Evolutionary conservation across 1,139 yeast species (phyloP).

Genomic region (Candida pseudocylindracea): DNA sequence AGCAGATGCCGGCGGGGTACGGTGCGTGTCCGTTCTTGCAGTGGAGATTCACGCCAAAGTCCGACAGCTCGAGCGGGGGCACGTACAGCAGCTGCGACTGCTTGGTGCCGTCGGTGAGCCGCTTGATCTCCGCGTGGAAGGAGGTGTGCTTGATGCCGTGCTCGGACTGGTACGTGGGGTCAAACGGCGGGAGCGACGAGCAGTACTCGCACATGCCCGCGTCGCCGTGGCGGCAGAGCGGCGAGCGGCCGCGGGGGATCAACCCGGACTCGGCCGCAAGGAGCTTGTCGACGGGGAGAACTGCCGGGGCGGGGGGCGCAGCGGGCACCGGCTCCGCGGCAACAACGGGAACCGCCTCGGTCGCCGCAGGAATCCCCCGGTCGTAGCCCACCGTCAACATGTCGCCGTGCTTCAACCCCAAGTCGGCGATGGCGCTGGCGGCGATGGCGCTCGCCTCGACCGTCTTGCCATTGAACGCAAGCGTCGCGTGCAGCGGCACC

Average conservation of each 20-base stretch:
- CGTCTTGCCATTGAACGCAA: constrained; percentile 7
- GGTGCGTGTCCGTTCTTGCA: constrained; percentile 77
- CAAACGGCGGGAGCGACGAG: constrained; percentile 93
- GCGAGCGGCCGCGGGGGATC: constrained; percentile 38
- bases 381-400: constrained; percentile 37
- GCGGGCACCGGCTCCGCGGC: constrained; percentile 1
- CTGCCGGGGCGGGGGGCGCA: constrained; percentile 2
- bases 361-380: constrained; percentile 4
- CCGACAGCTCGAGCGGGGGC: constrained; percentile 58
- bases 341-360: constrained; percentile 1
- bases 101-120: constrained; percentile 25
- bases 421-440: constrained; percentile 10
- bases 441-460: constrained; percentile 19
- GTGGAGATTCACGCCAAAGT: constrained; percentile 34
- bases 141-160: constrained; percentile 75
- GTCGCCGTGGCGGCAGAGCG: constrained; percentile 69
- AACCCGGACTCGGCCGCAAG: constrained; percentile 53
- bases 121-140: constrained; percentile 63
- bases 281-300: constrained; percentile 37
- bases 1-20: constrained; percentile 88
- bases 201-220: constrained; percentile 98
- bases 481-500: constrained; percentile 26
- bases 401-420: constrained; percentile 68
- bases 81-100: constrained; percentile 35
- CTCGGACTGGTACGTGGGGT: constrained; percentile 48